A percentile compares a stretch with the other conserved stretches of the same genome.
phyloP scores from a whole-genome alignment of 495 filamentous ascomycete species.

The Xylaria venustula region DNA sequence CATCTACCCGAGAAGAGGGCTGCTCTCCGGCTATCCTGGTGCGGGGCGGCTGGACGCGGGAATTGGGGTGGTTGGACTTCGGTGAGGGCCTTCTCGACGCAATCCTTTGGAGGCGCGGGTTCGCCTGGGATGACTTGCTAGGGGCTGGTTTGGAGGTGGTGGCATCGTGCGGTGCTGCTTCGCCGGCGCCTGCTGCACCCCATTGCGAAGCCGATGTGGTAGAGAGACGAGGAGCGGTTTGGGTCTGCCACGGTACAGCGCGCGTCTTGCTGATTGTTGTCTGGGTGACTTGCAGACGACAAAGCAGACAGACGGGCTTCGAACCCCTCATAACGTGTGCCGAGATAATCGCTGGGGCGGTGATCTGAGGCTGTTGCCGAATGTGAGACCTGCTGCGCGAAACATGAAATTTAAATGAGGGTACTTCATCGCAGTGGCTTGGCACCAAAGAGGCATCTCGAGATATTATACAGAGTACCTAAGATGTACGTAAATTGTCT shows the following conservation, averaged over 20 bases:
- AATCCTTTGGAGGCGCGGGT: neutral
- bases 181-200: neutral
- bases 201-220: constrained; percentile 6
- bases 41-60: neutral
- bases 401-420: too few species aligned
- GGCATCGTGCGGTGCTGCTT: neutral
- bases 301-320: constrained; percentile 24
- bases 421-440: too few species aligned
- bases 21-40: neutral
- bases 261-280: constrained; percentile 30
- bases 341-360: neutral
- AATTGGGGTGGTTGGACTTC: neutral
- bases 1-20: constrained; percentile 17
- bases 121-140: neutral
- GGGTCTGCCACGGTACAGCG: constrained; percentile 44
- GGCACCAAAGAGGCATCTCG: too few species aligned
- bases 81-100: neutral
- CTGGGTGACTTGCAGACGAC: constrained; percentile 23
- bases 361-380: neutral
- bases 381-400: too few species aligned
- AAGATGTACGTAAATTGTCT: too few species aligned
- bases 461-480: too few species aligned
- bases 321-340: constrained; percentile 22
- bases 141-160: neutral
- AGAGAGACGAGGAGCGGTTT: constrained; percentile 11